Evolutionary conservation across 2,329 filamentous ascomycete species (phyloP), one percentile per base, ranked within the genome.

Genomic region (Zymoseptoria passerinii): DNA sequence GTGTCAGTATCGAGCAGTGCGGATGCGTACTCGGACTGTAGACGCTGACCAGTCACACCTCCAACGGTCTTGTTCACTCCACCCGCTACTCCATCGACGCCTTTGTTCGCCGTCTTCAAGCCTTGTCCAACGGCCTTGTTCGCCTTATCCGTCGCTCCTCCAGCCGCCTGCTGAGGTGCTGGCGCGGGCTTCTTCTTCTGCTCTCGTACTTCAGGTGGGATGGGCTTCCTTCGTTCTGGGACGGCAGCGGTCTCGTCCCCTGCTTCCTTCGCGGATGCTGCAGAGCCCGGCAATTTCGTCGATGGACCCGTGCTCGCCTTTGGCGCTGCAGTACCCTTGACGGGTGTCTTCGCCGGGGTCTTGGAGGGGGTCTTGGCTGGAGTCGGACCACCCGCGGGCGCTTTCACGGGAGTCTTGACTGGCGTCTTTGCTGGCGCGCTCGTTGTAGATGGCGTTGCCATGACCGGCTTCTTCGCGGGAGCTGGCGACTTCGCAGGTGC

Each of bases 31-130:
- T 57, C 28, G 23, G 50, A 20, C 53, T 16, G 35, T 13, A 16
- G 16, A 13, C 13, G 4, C 68, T 61, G 68, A 71, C 69, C 68
- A 61, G 68, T 71, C 48, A 67, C 67, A 7, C 59, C 61, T 8
- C 63, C 64, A 1, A 67, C 61, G 23, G 60, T 61, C 53, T 67
- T 67, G 59, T 68, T 68, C 20, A 63, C 59, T 28, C 60, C 64
- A 16, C 54, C 56, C 8, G 61, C 61, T 3, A 63, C 66, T 28
- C 60, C 63, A 28, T 67, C 58, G 23, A 66, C 62, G 35, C 59
- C 62, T 55, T 70, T 71, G 58, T 67, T 66, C n/a, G 66, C 65
- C 9, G 66, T 63, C 13, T 58, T 61, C 4, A 63, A 59, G 27
- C 64, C 68, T 8, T 58, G 56, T 50, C 65, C 62, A 20, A 65